Conservation (phyloP, 2,329 filamentous ascomycete genomes). For the Setomelanomma holmii region DNA sequence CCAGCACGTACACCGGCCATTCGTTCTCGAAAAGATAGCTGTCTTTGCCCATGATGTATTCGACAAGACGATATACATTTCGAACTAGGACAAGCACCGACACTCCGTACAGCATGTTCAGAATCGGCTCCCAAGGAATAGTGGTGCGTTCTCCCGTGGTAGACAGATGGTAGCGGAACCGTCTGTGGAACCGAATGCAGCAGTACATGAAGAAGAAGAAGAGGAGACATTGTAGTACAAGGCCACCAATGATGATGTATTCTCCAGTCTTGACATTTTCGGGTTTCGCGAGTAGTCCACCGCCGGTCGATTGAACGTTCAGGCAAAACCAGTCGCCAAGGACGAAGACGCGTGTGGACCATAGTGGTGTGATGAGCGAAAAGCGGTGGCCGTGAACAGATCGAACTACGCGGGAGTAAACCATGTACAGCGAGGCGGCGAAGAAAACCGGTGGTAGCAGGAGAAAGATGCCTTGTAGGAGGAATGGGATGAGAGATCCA, state of each 20-base stretch:
- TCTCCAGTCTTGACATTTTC: slow-evolving; percentile 8
- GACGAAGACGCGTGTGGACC: slow-evolving; percentile 63
- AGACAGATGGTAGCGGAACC: slow-evolving; percentile 44
- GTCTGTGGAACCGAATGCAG: slow-evolving; percentile 56
- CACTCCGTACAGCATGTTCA: slow-evolving; percentile 47
- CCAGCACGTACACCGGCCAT: slow-evolving; percentile 60
- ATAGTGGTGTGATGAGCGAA: slow-evolving; percentile 50
- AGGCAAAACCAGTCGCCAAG: slow-evolving; percentile 60
- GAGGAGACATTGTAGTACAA: slow-evolving; percentile 64
- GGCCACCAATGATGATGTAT: slow-evolving; percentile 59
- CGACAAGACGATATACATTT: slow-evolving; percentile 55
- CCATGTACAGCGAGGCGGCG: slow-evolving; percentile 55
- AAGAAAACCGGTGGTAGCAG: slow-evolving; percentile 53
- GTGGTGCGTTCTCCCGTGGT: slow-evolving; percentile 1
- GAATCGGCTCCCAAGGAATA: slow-evolving; percentile 39
- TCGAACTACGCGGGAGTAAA: slow-evolving; percentile 46
- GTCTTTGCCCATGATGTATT: slow-evolving; percentile 47
- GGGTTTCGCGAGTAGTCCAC: slow-evolving; percentile 43
- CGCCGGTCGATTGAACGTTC: slow-evolving; percentile 56
- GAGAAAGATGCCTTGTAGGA: slow-evolving; percentile 49
- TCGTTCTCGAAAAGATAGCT: slow-evolving; percentile 58
- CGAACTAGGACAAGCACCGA: slow-evolving; percentile 53
- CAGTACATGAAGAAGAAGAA: slow-evolving; percentile 63
- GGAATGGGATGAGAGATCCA: slow-evolving; percentile 42
- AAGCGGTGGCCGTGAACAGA: slow-evolving; percentile 47